Evolutionary conservation across 495 filamentous ascomycete species (phyloP).

Genomic region (Aspergillus sparsus): DNA sequence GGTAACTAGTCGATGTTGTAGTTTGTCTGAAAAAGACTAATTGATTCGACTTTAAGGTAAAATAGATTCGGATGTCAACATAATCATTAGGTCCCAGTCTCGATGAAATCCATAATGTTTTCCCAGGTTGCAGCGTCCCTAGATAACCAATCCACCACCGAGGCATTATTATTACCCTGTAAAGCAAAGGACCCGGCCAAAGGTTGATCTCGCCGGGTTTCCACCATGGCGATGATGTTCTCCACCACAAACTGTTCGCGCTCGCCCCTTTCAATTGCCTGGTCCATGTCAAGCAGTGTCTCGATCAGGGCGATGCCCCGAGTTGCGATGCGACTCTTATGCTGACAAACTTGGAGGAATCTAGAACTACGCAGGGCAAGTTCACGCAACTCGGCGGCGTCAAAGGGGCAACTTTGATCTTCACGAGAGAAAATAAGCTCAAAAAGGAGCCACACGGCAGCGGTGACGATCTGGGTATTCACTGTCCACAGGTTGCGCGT

Average conservation of each 20-base stretch:
- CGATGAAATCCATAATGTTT: neutral
- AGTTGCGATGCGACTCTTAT: constrained; percentile 14
- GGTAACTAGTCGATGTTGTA: too few relatives aligned
- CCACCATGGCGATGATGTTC: neutral
- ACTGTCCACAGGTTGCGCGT: constrained; percentile 20
- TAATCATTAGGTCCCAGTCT: neutral
- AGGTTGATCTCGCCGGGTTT: neutral
- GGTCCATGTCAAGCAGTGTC: neutral
- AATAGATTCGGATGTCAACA: neutral
- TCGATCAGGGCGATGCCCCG: constrained; percentile 2
- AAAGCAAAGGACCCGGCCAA: neutral
- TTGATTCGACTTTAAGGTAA: neutral
- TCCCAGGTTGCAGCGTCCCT: neutral
- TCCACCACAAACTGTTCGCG: neutral
- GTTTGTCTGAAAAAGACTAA: neutral
- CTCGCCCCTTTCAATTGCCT: neutral
- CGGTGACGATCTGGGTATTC: constrained; percentile 21
- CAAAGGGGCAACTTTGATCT: constrained; percentile 2
- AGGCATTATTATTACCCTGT: neutral
- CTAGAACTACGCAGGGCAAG: constrained; percentile 1
- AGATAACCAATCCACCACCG: neutral
- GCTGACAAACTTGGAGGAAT: constrained; percentile 6
- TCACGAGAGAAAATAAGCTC: constrained; percentile 19
- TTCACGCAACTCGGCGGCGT: constrained; percentile 7
- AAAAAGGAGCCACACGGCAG: constrained; percentile 19